These are phyloP conservation scores for Tothia fuscella DNA, from an alignment of 2,329 filamentous ascomycete species.

Conservation along the genomic window DNA sequence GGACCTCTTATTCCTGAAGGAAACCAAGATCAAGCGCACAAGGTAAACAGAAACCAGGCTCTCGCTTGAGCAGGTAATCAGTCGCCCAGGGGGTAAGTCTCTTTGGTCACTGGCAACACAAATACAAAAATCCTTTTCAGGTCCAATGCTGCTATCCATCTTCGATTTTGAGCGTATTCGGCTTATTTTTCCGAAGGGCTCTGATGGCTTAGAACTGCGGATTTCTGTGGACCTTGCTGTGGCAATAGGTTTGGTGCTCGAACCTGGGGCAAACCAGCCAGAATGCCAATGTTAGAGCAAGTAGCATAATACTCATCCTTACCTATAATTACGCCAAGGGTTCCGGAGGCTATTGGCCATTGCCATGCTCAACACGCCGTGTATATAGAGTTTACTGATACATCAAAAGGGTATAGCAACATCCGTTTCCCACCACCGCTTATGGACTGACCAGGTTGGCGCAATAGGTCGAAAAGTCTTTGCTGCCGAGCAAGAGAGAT, in stretches of 20 bases:
- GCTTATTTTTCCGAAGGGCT: slow-evolving; percentile 10
- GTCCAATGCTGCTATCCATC: not conserved
- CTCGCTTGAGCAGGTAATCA: not conserved
- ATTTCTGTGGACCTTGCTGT: slow-evolving; percentile 12
- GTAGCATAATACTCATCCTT: slow-evolving; percentile 48
- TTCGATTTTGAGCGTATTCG: slow-evolving; percentile 4
- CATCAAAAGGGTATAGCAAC: slow-evolving; percentile 59
- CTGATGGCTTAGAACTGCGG: slow-evolving; percentile 10
- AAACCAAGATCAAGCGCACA: slow-evolving; percentile 2
- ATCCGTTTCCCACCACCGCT: slow-evolving; percentile 68
- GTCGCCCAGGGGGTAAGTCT: not conserved
- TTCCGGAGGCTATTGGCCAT: slow-evolving; percentile 51
- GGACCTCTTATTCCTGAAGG: slow-evolving; percentile 1
- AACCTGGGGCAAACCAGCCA: slow-evolving; percentile 16
- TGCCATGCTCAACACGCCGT: slow-evolving; percentile 96
- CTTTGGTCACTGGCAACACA: not conserved
- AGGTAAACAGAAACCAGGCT: not conserved
- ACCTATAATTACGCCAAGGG: slow-evolving; percentile 29
- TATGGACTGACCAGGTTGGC: slow-evolving; percentile 25
- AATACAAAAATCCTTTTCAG: not conserved
- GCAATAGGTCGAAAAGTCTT: slow-evolving; percentile 44
- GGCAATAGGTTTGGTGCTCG: slow-evolving; percentile 10
- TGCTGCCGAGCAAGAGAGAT: slow-evolving; percentile 48
- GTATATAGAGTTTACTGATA: slow-evolving; percentile 51
- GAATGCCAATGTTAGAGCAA: slow-evolving; percentile 43